A percentile compares a stretch with the other conserved stretches of the same genome.
These are phyloP conservation scores for Penicillium subrubescens DNA, from an alignment of 495 filamentous ascomycete genomes.

Conservation along the genomic window DNA sequence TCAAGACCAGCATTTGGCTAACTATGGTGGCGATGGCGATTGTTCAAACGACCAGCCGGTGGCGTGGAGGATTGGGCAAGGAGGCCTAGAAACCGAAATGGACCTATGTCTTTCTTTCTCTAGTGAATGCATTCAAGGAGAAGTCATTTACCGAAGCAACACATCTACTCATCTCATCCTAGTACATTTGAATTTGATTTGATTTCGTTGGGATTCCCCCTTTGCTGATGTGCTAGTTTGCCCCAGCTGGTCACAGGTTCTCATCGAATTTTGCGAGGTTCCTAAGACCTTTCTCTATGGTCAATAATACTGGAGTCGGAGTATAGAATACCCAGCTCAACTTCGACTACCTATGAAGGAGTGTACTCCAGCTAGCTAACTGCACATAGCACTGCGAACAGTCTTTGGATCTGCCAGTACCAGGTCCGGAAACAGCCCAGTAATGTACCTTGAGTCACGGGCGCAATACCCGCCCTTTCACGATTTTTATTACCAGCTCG, in stretches of 20 bases:
- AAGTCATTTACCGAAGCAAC: not conserved
- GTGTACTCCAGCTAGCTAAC: not conserved
- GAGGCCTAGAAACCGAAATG: not conserved
- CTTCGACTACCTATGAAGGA: not conserved
- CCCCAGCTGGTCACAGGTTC: constrained; percentile 17
- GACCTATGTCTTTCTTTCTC: not conserved
- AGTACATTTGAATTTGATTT: not conserved
- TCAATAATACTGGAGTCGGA: not conserved
- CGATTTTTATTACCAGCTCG: not conserved
- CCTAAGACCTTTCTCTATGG: not conserved
- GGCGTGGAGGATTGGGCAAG: constrained; percentile 9
- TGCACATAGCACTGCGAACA: not conserved
- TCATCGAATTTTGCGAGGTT: not conserved
- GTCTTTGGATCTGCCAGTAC: constrained; percentile 9
- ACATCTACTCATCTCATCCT: not conserved
- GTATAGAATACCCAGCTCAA: not conserved
- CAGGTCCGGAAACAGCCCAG: constrained; percentile 31
- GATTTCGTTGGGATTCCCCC: not conserved
- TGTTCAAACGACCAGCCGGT: constrained; percentile 21
- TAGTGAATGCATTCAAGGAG: not conserved
- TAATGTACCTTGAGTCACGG: not conserved
- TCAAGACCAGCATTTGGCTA: not conserved
- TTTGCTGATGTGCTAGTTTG: not conserved
- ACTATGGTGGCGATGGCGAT: constrained; percentile 12
- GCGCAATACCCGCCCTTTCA: constrained; percentile 1